Evolutionary conservation across 768 basidiomycete genomes (phyloP).

Genomic region (Dacryopinax primogenitus): DNA sequence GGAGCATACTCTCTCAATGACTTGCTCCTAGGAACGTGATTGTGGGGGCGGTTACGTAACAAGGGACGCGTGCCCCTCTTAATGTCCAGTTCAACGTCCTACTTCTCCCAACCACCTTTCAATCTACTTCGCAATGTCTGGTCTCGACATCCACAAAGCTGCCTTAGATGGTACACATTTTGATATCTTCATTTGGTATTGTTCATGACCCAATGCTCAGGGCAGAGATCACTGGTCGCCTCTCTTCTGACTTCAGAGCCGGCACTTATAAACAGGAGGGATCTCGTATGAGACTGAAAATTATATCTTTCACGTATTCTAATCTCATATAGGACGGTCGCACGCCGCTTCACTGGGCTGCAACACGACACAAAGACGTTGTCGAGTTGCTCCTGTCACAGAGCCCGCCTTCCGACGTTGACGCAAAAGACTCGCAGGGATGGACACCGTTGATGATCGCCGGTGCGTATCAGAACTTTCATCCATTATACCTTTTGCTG

Average conservation of each 20-base stretch:
- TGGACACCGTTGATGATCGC: constrained; percentile 12
- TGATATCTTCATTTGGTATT: neutral
- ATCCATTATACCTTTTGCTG: constrained; percentile 11
- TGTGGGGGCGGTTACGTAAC: too few relatives aligned
- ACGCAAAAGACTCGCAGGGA: constrained; percentile 3
- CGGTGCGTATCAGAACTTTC: neutral
- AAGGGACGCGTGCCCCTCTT: neutral
- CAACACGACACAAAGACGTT: constrained; percentile 59
- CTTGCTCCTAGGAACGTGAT: too few relatives aligned
- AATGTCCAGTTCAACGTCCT: neutral
- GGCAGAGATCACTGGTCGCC: neutral
- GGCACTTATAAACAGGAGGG: neutral
- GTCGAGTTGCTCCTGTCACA: constrained; percentile 55
- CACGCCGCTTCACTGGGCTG: constrained; percentile 78
- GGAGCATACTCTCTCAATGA: too few relatives aligned
- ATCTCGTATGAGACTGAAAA: neutral
- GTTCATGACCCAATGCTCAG: neutral
- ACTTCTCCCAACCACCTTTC: neutral
- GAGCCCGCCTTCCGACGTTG: constrained; percentile 41
- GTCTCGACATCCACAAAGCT: neutral
- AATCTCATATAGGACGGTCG: constrained; percentile 47
- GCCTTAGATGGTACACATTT: neutral
- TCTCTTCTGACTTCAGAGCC: neutral
- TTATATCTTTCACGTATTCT: neutral
- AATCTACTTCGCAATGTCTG: neutral